phyloP scores from a whole-genome alignment of 371 early-diverging fungal genomes.

The Saksenaea oblongispora region DNA sequence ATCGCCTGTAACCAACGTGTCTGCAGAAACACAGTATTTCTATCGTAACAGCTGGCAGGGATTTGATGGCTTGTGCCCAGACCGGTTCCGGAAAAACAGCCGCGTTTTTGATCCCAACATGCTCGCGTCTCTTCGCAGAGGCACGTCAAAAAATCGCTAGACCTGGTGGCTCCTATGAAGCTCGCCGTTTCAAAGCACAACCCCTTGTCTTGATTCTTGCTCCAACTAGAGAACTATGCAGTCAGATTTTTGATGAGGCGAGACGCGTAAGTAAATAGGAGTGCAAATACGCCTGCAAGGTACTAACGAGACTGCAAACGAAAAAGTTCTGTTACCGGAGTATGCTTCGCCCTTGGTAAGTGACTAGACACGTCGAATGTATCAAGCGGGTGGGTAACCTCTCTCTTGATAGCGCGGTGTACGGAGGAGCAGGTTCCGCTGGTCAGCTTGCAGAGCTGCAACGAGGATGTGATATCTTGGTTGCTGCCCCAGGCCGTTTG shows the following conservation, averaged over 20 bases:
- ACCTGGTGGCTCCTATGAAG: constrained; percentile 21
- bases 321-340: constrained; percentile 46
- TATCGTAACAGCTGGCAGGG: constrained; percentile 61
- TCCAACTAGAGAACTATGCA: constrained; percentile 49
- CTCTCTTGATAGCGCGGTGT: constrained; percentile 57
- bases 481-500: constrained; percentile 98
- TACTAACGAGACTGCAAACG: neutral
- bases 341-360: constrained; percentile 51
- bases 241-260: constrained; percentile 50
- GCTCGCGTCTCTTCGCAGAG: constrained; percentile 32
- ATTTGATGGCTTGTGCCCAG: constrained; percentile 81
- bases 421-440: constrained; percentile 51
- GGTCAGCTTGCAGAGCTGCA: constrained; percentile 56
- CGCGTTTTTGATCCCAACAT: constrained; percentile 67
- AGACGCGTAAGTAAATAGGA: constrained; percentile 33
- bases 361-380: neutral
- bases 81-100: constrained; percentile 83
- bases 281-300: neutral
- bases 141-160: constrained; percentile 29
- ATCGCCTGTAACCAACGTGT: too few relatives aligned
- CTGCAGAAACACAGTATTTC: constrained; percentile 67
- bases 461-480: constrained; percentile 88
- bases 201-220: constrained; percentile 45
- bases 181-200: constrained; percentile 22
- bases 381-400: neutral